Conservation (phyloP, 2,329 filamentous ascomycete species). For the Fusarium protoensiforme region DNA sequence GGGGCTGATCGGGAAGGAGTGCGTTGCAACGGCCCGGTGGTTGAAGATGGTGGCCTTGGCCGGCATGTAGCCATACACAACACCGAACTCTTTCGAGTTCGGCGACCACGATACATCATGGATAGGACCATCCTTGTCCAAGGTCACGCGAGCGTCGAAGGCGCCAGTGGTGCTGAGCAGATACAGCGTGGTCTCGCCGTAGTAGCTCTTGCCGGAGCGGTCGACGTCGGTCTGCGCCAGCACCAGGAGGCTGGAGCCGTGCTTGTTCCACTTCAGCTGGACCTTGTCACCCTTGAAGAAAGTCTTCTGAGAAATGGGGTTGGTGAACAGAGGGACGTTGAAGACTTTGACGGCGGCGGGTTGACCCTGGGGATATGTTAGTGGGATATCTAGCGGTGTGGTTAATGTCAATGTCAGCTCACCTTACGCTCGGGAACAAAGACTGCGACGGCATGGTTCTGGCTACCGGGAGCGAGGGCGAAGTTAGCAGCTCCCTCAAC, state of each 20-base stretch:
- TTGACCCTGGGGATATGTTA: conserved; percentile 72
- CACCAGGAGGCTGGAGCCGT: conserved; percentile 91
- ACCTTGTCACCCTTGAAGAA: conserved; percentile 99
- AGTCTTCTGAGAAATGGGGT: conserved; percentile 92
- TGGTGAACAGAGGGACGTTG: conserved; percentile 87
- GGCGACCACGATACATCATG: conserved; percentile 99
- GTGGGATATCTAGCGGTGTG: not conserved
- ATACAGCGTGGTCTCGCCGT: conserved; percentile 97
- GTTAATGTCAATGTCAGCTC: conserved; percentile 17
- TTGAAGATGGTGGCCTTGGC: conserved; percentile 99
- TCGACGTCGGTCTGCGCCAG: conserved; percentile 98
- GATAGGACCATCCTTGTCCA: conserved; percentile 98
- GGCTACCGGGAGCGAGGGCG: conserved; percentile 82
- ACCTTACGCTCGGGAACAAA: conserved; percentile 97
- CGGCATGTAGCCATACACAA: conserved; percentile 99
- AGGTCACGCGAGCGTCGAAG: conserved; percentile 89
- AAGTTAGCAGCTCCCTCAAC: conserved; percentile 93
- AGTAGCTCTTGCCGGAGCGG: conserved; percentile 98
- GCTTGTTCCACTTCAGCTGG: conserved; percentile 96
- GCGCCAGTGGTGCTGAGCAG: conserved; percentile 90
- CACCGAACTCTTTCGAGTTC: conserved; percentile 96
- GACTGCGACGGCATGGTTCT: conserved; percentile 91
- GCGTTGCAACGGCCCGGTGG: conserved; percentile 81
- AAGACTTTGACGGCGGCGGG: conserved; percentile 95
- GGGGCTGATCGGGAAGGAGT: conserved; percentile 87